Base-by-base conservation (phyloP, 306 rosid species). In the Prunus campanulata region DNA sequence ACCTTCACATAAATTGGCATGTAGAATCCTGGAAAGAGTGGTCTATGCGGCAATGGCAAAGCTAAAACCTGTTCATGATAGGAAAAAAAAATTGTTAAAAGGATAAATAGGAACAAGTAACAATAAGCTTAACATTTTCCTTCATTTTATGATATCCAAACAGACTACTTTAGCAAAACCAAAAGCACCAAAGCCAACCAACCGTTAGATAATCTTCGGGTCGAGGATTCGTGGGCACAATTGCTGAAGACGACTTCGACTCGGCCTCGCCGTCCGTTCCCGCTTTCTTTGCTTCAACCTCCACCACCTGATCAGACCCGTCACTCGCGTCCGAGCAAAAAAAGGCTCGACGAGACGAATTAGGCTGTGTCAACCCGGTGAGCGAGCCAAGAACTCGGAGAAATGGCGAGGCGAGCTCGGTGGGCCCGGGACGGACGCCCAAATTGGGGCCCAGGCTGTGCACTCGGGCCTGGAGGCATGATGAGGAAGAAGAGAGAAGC, bases 1-100 rank as follows among this genome's bases (percentile, higher is more conserved):
- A 96, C 99, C 99, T 96, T 96, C 75, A 96, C 96, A 85, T 78
- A 90, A 56, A 96, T 85, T 79, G 99, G 99, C 99, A 96, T 96
- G 88, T 96, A 96, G 85, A 96, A 96, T 72, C 99, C 99, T 2
- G 99, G 99, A 80, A 96, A 96, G 52, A 96, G 92, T 29, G 99
- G 99, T 82, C 98, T 88, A 49, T 96, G 99, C 15, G 87, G 93
- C 92, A 96, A 88, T 5, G 99, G 99, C 76, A 96, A 85, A 13
- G 98, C 99, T 88, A 96, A 88, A 82, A 96, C 99, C 99, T 96
- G 93, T 67, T 55, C 63, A 81, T 72, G 55, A 68, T 18, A 7
- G 66, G 44, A 32, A 63, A 68, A 5, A 5, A 32, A 77, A 55
- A 74, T 39, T 24, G 55, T 47, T 11, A 54, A 18, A 2, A 2